These are phyloP conservation scores for Fusarium sp. DNA, from an alignment of 2,329 filamentous ascomycete genomes.

Conservation along the genomic window DNA sequence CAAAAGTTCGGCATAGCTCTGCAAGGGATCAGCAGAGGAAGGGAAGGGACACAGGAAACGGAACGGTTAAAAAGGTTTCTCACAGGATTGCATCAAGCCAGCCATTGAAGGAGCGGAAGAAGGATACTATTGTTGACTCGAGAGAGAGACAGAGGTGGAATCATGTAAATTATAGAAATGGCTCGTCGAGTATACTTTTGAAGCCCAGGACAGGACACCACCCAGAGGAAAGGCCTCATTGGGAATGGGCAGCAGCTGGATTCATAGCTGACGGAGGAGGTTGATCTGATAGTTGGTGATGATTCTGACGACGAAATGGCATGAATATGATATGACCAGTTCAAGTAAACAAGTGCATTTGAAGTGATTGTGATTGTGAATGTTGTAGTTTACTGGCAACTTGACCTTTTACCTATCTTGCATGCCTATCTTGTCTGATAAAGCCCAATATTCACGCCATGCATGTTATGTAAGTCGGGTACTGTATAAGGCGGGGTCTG, in stretches of 20 bases:
- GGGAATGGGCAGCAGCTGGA: slow-evolving; percentile 13
- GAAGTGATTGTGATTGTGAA: not conserved
- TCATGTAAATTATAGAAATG: slow-evolving; percentile 44
- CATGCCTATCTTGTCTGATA: not conserved
- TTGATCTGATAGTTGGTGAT: slow-evolving; percentile 43
- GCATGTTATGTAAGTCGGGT: not conserved
- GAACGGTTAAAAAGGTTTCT: slow-evolving; percentile 31
- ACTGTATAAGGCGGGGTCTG: not conserved
- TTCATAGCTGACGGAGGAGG: not conserved
- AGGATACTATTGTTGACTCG: slow-evolving; percentile 16
- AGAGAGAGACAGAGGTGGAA: slow-evolving; percentile 8
- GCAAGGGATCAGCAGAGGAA: slow-evolving; percentile 32
- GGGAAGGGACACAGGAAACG: slow-evolving; percentile 28
- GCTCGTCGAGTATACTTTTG: slow-evolving; percentile 27
- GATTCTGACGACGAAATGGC: slow-evolving; percentile 47
- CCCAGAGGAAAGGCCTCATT: not conserved
- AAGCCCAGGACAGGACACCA: slow-evolving; percentile 1
- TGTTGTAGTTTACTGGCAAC: not conserved
- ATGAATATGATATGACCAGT: slow-evolving; percentile 49
- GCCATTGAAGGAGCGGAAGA: slow-evolving; percentile 22
- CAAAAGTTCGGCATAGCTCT: slow-evolving; percentile 37
- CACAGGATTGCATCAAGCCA: slow-evolving; percentile 27
- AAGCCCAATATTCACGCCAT: not conserved
- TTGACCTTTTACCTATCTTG: not conserved
- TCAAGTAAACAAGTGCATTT: slow-evolving; percentile 21